These are phyloP conservation scores for Ascochyta pisi DNA, from an alignment of 2,329 filamentous ascomycete species.

Conservation along the genomic window DNA sequence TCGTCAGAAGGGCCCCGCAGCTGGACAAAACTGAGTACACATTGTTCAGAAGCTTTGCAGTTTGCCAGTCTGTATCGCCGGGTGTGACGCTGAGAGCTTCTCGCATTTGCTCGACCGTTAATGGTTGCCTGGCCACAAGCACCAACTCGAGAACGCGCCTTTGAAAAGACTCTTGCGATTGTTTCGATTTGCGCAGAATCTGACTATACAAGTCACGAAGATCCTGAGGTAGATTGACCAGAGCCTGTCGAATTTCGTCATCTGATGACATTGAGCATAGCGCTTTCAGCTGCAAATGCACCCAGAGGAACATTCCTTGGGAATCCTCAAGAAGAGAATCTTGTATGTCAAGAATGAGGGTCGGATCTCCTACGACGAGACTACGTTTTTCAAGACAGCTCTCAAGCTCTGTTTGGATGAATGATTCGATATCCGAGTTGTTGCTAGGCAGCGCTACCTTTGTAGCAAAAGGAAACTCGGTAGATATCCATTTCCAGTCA, in stretches of 20 bases:
- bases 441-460: constrained; percentile 3
- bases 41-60: constrained; percentile 25
- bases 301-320: constrained; percentile 40
- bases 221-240: constrained; percentile 24
- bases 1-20: constrained; percentile 32
- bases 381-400: constrained; percentile 21
- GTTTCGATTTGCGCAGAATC: constrained; percentile 10
- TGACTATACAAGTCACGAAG: constrained; percentile 24
- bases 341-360: constrained; percentile 35
- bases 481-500: too few species aligned
- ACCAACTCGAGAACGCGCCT: constrained; percentile 44
- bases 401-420: constrained; percentile 36
- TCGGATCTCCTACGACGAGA: constrained; percentile 32
- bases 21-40: constrained; percentile 24
- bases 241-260: constrained; percentile 38
- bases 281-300: background rate
- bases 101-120: constrained; percentile 46
- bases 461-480: too few species aligned
- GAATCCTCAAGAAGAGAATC: constrained; percentile 29
- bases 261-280: background rate
- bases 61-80: constrained; percentile 32
- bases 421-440: constrained; percentile 30
- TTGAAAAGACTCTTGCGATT: constrained; percentile 18
- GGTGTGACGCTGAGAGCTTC: constrained; percentile 51
- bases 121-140: constrained; percentile 32